Evolutionary conservation across 495 filamentous ascomycete genomes (phyloP).

Genomic region (Penicillium pulvis): DNA sequence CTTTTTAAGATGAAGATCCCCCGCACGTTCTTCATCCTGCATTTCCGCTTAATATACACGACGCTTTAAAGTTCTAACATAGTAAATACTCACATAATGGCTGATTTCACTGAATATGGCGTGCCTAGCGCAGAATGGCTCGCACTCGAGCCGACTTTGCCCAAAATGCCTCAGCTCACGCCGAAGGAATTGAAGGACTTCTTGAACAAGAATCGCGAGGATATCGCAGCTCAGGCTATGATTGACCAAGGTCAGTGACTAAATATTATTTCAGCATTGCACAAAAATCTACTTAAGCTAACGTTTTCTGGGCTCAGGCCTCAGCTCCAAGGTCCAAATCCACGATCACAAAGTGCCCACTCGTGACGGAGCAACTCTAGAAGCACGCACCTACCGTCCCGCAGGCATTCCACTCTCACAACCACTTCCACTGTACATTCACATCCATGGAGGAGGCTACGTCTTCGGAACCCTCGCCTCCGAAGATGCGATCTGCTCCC

Average conservation of each 20-base stretch:
- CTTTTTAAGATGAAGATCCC: neutral
- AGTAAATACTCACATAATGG: slow-evolving; percentile 23
- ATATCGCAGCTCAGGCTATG: slow-evolving; percentile 31
- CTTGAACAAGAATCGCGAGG: slow-evolving; percentile 39
- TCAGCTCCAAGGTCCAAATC: slow-evolving; percentile 28
- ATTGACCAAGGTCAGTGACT: slow-evolving; percentile 27
- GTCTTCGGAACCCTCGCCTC: slow-evolving; percentile 46
- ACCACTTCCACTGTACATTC: slow-evolving; percentile 45
- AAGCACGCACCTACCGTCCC: slow-evolving; percentile 48
- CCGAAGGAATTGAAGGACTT: slow-evolving; percentile 27
- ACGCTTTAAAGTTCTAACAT: neutral
- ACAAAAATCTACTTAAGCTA: neutral
- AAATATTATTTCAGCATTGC: neutral
- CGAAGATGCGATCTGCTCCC: slow-evolving; percentile 50
- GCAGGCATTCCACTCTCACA: slow-evolving; percentile 20
- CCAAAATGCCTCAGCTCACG: slow-evolving; percentile 21
- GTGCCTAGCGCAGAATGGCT: slow-evolving; percentile 45
- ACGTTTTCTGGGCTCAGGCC: slow-evolving; percentile 8
- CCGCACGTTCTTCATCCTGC: neutral
- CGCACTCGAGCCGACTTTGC: slow-evolving; percentile 35
- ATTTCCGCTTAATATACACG: neutral
- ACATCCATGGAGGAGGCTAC: slow-evolving; percentile 55
- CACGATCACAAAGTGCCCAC: slow-evolving; percentile 37
- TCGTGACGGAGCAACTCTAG: slow-evolving; percentile 43
- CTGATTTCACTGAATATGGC: slow-evolving; percentile 44